Conservation (phyloP, 805 yeast genomes). For the Helenozyma baotianmanensis region DNA sequence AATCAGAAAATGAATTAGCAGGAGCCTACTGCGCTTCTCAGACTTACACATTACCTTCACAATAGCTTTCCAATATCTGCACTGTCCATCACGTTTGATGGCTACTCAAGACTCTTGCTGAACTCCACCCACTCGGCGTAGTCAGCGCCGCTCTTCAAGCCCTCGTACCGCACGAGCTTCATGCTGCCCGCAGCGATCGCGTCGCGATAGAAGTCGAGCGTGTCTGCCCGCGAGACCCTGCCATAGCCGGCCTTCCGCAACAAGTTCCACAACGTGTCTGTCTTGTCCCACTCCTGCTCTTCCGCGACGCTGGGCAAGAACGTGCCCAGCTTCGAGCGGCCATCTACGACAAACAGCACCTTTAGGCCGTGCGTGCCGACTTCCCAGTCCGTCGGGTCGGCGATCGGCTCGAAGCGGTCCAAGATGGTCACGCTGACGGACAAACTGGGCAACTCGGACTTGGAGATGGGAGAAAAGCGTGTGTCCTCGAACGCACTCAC, state of each 20-base stretch:
- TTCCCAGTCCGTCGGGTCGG: constrained; percentile 65
- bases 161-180: constrained; percentile 31
- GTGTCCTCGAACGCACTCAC: constrained; percentile 68
- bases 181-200: constrained; percentile 33
- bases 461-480: constrained; percentile 63
- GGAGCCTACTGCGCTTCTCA: too few species aligned
- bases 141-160: constrained; percentile 24
- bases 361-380: constrained; percentile 81
- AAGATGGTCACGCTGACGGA: constrained; percentile 63
- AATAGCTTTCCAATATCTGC: too few species aligned
- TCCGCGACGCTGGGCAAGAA: constrained; percentile 86
- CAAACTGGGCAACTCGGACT: constrained; percentile 50
- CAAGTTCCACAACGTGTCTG: constrained; percentile 65
- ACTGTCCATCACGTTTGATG: too few species aligned
- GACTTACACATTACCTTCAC: too few species aligned
- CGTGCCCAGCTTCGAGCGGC: constrained; percentile 58
- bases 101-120: background rate
- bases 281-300: constrained; percentile 79
- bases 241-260: constrained; percentile 64
- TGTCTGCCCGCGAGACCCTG: constrained; percentile 7
- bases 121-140: constrained; percentile 20
- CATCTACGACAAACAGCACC: constrained; percentile 43
- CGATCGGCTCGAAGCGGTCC: constrained; percentile 50
- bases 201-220: constrained; percentile 21
- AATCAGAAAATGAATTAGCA: too few species aligned